Base-by-base conservation (phyloP, 139 green algal genomes). In the Chlorella sp. region DNA sequence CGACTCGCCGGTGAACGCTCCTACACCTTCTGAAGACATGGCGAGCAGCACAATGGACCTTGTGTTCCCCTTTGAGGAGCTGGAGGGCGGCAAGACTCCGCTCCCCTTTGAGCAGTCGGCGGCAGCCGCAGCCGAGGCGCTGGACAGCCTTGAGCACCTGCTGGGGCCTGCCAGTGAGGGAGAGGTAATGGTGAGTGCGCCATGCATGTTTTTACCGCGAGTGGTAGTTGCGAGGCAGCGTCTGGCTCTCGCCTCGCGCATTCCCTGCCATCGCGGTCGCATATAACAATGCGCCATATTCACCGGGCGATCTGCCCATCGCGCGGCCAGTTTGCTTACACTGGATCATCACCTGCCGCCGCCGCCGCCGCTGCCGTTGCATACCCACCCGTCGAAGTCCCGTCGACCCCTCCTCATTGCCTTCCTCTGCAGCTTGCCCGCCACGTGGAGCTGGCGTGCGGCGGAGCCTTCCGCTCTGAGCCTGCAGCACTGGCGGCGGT, bases 371-470 rank as follows among this genome's bases (percentile, higher is more conserved):
- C 64, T 14, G 24, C 64, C 64, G 64, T 30, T 73, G 64, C 64
- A 3, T 30, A 73, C 21, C 64, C 75, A 81, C 36, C 19, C 76
- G n/a, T n/a, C n/a, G n/a, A n/a, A 15, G 11, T 4, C 22, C 11
- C 22, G 19, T 4, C 22, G 7, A 12, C 40, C 78, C 48, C 30
- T 39, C 26, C 40, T 0, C 78, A 12, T 26, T 26, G 9, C 22
- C 28, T 39, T 26, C 76, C 77, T 22, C 57, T 68, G 86, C 86
- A 90, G 86, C 60, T 90, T 36, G 60, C 77, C 0, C 53, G 77
- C 19, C 86, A 90, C 60, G 76, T 90, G 48, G 78, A 90, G 61
- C 73, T 90, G 53, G 86, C 86, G 0, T 30, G 22, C 1, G 76
- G 78, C 48, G 77, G 86, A 18, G 76, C 86, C 26, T 77, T 79